phyloP scores from a whole-genome alignment of 768 basidiomycete genomes.

The Lanmaoa pseudosensibilis region DNA sequence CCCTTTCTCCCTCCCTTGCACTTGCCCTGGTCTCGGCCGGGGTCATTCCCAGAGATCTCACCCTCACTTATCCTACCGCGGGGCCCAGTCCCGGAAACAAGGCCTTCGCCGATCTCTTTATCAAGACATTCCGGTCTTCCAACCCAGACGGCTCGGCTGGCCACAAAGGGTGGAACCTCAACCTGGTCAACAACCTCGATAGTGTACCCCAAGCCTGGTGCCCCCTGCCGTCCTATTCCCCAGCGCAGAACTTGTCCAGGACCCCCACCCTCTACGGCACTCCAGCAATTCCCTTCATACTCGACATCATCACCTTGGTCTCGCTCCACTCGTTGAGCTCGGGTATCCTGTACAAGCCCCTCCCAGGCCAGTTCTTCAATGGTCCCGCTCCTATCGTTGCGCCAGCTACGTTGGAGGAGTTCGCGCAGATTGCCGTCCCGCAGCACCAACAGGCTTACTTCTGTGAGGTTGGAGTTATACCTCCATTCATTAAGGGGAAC shows the following conservation, averaged over 20 bases:
- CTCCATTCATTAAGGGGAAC: too few species aligned
- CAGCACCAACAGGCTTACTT: neutral
- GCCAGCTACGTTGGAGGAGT: neutral
- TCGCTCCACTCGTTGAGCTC: neutral
- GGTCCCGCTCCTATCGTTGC: neutral
- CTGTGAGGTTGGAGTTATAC: neutral
- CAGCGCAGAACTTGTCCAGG: constrained; percentile 13
- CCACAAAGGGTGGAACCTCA: constrained; percentile 19
- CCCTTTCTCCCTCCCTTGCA: constrained; percentile 12
- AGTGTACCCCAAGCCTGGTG: constrained; percentile 19
- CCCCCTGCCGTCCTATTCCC: neutral
- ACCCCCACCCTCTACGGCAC: constrained; percentile 11
- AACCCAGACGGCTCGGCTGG: neutral
- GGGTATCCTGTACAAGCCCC: constrained; percentile 2
- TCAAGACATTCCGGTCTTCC: neutral
- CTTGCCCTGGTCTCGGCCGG: constrained; percentile 6
- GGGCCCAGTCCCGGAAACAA: constrained; percentile 14
- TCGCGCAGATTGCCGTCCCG: neutral
- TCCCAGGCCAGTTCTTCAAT: constrained; percentile 5
- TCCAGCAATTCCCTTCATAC: neutral
- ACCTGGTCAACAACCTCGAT: constrained; percentile 18
- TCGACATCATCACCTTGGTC: neutral
- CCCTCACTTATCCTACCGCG: constrained; percentile 8
- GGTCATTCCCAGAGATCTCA: neutral
- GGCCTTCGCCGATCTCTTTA: constrained; percentile 2